These are phyloP conservation scores for Ilex aquifolium DNA, from an alignment of 257 asterid species.

Conservation along the genomic window DNA sequence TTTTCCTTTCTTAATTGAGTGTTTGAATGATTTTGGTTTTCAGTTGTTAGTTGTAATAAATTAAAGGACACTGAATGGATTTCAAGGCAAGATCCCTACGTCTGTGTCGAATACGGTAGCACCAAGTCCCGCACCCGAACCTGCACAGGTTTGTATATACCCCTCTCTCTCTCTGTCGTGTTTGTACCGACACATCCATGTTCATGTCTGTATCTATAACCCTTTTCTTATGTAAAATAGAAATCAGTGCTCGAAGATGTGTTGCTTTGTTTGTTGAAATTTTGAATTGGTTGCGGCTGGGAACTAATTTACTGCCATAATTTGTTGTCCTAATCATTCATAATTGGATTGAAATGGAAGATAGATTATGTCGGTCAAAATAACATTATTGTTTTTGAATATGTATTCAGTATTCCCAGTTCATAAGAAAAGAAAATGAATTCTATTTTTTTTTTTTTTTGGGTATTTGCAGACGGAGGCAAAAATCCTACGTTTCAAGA, in stretches of 20 bases:
- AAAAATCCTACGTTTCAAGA: slow-evolving; percentile 93
- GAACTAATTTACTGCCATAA: too few species aligned
- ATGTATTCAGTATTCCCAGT: too few species aligned
- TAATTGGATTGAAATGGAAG: too few species aligned
- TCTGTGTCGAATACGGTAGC: slow-evolving; percentile 72
- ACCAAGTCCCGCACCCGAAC: slow-evolving; percentile 83
- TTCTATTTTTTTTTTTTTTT: slow-evolving; percentile 1
- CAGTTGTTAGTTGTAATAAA: slow-evolving; percentile 75
- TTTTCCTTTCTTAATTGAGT: not conserved
- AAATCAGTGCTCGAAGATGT: too few species aligned
- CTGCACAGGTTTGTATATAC: slow-evolving; percentile 51
- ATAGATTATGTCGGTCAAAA: too few species aligned
- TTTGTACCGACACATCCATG: not conserved
- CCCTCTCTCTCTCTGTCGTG: not conserved
- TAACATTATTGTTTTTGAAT: too few species aligned
- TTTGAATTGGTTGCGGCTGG: not conserved
- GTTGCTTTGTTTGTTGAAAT: not conserved
- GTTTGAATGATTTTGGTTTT: not conserved
- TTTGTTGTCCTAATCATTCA: too few species aligned
- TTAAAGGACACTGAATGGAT: slow-evolving; percentile 88
- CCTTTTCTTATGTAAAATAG: not conserved
- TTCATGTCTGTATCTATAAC: not conserved
- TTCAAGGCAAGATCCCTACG: slow-evolving; percentile 97
- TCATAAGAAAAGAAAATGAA: not conserved
- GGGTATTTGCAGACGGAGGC: slow-evolving; percentile 56